phyloP scores from a whole-genome alignment of 176 grass and related monocot genomes.

The Oryza meyeriana region DNA sequence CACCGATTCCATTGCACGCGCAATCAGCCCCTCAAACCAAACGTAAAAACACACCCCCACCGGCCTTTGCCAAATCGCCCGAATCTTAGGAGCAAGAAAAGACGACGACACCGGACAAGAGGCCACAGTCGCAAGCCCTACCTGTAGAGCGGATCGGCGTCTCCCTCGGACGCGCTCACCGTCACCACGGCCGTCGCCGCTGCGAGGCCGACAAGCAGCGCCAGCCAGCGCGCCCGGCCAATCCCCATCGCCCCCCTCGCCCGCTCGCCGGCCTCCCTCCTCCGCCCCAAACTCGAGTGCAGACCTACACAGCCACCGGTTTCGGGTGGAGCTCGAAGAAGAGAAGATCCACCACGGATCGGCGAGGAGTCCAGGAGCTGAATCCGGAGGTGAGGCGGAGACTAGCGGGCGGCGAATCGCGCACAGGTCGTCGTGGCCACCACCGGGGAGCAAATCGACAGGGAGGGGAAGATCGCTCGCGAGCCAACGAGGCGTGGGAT shows the following conservation, averaged over 20 bases:
- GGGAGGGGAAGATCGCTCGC: conserved; percentile 1
- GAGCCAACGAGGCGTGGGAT: background rate
- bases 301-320: background rate
- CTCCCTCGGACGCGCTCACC: conserved; percentile 24
- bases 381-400: background rate
- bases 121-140: conserved; percentile 18
- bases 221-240: conserved; percentile 9
- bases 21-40: background rate
- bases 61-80: background rate
- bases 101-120: background rate
- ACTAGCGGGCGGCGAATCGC: background rate
- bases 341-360: background rate
- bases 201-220: background rate
- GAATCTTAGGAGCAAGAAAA: background rate
- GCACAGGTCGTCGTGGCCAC: background rate
- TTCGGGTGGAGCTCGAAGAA: background rate
- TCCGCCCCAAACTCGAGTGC: background rate
- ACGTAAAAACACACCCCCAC: no score
- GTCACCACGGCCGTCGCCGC: background rate
- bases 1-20: background rate
- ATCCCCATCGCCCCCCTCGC: conserved; percentile 4
- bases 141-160: conserved; percentile 52
- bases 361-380: no score
- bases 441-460: background rate
- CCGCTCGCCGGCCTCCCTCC: background rate